Evolutionary conservation across 768 basidiomycete genomes (phyloP).

Genomic region (Asterophora lycoperdoides): DNA sequence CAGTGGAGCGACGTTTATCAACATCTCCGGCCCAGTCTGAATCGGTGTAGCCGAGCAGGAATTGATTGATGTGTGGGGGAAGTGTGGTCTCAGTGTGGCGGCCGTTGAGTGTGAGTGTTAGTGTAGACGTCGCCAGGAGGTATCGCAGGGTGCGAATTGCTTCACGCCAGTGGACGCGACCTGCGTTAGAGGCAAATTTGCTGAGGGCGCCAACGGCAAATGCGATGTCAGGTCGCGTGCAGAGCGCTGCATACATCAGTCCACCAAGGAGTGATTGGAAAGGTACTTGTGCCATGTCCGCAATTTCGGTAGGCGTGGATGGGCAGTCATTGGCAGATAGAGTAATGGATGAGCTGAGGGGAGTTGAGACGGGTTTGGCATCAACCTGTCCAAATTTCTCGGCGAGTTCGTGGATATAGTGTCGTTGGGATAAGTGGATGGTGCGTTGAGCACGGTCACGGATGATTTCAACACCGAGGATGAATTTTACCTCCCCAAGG

Average conservation of each 20-base stretch:
- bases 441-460: not conserved
- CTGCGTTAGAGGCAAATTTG: too few relatives aligned
- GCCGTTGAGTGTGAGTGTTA: not conserved
- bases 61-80: not conserved
- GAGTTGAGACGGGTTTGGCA: not conserved
- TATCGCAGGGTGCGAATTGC: too few relatives aligned
- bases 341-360: not conserved
- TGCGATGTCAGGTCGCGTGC: too few relatives aligned
- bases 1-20: not conserved
- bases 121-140: too few relatives aligned
- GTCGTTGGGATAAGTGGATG: not conserved
- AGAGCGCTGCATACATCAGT: too few relatives aligned
- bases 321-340: not conserved
- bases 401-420: not conserved
- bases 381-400: not conserved
- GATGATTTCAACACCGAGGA: not conserved
- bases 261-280: not conserved
- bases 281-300: not conserved
- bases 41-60: not conserved
- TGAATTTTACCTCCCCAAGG: not conserved
- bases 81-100: not conserved
- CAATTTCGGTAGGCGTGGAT: not conserved
- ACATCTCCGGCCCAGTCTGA: constrained; percentile 4
- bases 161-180: too few relatives aligned
- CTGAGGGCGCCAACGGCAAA: too few relatives aligned